Base-by-base conservation (phyloP, 441 rosid species). In the Corymbia citriodora region DNA sequence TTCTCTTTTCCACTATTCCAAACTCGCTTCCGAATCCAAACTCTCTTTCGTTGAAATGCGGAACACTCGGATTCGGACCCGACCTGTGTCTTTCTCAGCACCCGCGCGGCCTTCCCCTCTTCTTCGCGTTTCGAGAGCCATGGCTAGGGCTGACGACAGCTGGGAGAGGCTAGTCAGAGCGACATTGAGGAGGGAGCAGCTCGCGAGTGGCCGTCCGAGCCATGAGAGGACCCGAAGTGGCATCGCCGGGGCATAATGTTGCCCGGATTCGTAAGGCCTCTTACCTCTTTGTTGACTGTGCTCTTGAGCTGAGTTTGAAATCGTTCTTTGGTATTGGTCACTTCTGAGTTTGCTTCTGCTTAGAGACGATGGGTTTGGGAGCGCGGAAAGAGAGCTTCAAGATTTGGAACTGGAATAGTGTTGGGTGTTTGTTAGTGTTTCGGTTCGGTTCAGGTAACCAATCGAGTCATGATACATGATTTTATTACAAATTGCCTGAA, bases 91-190 rank as follows among this genome's bases (percentile, higher is more conserved):
- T 79, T 21, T 63, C 70, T 63, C 70, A 6, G 17, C 14, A 52
- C 54, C 70, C 70, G 29, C 70, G 33, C 70, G 18, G 31, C 18
- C 4, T 13, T 6, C 15, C 9, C 48, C 55, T 50, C 52, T 21
- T 36, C 25, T 8, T 63, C 9, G 70, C 2, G 2, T 87, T 52
- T 88, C 68, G 90, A 79, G 91, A 54, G 90, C 90, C 82, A 97
- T 97, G 99, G 91, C 95, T 93, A 92, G 96, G 95, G 98, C 91
- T 95, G 90, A 92, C 89, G 92, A 93, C 89, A 95, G 96, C 88
- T 96, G 99, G 99, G 96, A 96, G 65, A 92, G 98, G 93, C 95
- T 97, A 85, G 98, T 97, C 88, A 94, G 99, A 88, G 99, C 99
- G 87, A 96, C 99, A 82, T 92, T 97, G 92, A 93, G 94, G 88